Base-by-base conservation (phyloP, 192 early-diverging fungal genomes). In the Coemansia pectinata region DNA sequence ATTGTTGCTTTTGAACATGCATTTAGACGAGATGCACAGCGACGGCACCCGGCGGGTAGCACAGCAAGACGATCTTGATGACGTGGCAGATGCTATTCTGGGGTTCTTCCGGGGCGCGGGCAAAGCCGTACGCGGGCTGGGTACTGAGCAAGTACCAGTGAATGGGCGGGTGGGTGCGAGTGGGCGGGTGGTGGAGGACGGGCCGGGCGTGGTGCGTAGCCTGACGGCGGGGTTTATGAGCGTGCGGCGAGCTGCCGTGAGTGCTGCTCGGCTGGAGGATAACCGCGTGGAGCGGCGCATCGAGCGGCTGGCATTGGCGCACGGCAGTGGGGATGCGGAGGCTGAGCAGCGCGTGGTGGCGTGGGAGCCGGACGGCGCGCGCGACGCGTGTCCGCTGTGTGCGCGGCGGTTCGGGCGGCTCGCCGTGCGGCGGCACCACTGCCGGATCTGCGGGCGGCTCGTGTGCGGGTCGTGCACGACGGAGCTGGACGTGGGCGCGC, bases 281-380 rank as follows among this genome's bases (percentile, higher is more conserved):
- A 93, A 91, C 66, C 80, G 90, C 39, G 74, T 91, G 4, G 91
- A 92, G 68, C 89, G 91, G 69, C 84, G 92, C 3, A 70, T 93
- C 31, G 92, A 93, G 79, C 88, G 89, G 65, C 83, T 93, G 44
- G 72, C 74, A 4, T 11, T 70, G 14, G 76, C 53, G 3, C 76
- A 77, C 27, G 10, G 41, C 39, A 9, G 66, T 27, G 23, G 6
- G 2, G 52, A 55, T 14, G 72, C 74, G 52, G 64, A 52, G 14
- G 77, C 78, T 10, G 85, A 83, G 65, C 76, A 83, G 48, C n/a
- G 63, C 25, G 73, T 83, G 21, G 81, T 83, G 5, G 62, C 41
- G 14, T 83, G 81, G 85, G 70, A 83, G 52, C 52, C 67, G 17
- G 78, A 83, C 34, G 27, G 36, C 0, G 34, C 36, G 2, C 81